Evolutionary conservation across 73 alveolate species (phyloP).

Genomic region (Paramecium biaurelia): DNA sequence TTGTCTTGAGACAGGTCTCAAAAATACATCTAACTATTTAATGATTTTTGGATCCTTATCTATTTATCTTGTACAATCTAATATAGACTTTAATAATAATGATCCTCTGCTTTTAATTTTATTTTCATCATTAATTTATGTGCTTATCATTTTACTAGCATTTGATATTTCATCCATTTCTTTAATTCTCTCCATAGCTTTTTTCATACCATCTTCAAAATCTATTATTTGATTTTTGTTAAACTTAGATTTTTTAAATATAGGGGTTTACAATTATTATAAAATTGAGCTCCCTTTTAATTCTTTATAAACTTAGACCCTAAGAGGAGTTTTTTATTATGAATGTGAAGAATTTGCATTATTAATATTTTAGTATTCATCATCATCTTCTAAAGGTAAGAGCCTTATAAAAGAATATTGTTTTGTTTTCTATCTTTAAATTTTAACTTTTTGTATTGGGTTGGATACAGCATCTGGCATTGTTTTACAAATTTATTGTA

Average conservation of each 20-base stretch:
- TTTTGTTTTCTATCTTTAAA: neutral
- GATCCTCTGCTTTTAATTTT: neutral
- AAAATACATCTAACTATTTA: neutral
- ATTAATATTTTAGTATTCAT: neutral
- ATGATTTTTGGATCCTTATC: neutral
- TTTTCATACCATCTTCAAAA: neutral
- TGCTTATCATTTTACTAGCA: neutral
- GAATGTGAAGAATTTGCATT: neutral
- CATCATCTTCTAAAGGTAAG: neutral
- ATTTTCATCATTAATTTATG: neutral
- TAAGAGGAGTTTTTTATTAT: neutral
- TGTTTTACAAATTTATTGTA: neutral
- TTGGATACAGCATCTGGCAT: neutral
- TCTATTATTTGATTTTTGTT: neutral
- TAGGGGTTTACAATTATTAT: neutral
- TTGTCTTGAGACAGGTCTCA: neutral
- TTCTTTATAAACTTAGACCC: neutral
- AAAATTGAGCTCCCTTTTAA: neutral
- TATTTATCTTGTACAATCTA: neutral
- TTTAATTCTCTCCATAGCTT: neutral
- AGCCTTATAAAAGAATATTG: neutral
- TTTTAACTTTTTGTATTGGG: neutral
- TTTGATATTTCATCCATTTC: conserved; percentile 1
- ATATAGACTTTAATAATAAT: neutral
- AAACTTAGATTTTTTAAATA: neutral